phyloP scores from a whole-genome alignment of 2,329 filamentous ascomycete genomes.

The Hypoxylon sp. region DNA sequence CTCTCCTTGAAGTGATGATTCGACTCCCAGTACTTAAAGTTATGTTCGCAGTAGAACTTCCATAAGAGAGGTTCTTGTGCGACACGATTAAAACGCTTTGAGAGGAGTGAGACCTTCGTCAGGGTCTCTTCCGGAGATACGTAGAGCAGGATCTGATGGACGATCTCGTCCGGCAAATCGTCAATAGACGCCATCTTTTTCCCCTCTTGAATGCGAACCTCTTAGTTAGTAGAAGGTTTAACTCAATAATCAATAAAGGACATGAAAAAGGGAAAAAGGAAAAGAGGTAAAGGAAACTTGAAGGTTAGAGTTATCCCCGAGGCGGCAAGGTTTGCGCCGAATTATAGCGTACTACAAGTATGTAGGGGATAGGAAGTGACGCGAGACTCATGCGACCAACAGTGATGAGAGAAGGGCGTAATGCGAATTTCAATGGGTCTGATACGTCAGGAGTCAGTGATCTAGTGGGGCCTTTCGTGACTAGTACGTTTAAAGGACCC shows the following conservation, averaged over 20 bases:
- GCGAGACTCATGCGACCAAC: slow-evolving; percentile 33
- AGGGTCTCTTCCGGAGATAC: slow-evolving; percentile 70
- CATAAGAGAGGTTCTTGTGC: slow-evolving; percentile 83
- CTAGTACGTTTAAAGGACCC: slow-evolving; percentile 11
- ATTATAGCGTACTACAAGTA: slow-evolving; percentile 5
- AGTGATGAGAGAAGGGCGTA: slow-evolving; percentile 30
- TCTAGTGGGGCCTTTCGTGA: slow-evolving; percentile 9
- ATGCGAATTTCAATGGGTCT: slow-evolving; percentile 47
- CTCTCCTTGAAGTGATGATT: slow-evolving; percentile 73
- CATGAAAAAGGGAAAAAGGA: slow-evolving; percentile 4
- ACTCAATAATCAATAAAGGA: neutral
- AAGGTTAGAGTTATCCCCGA: slow-evolving; percentile 31
- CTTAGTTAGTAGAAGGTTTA: neutral
- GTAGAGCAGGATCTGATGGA: slow-evolving; percentile 82
- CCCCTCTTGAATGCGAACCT: neutral
- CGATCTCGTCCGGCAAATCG: slow-evolving; percentile 83
- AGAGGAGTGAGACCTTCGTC: slow-evolving; percentile 66
- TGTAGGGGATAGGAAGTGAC: slow-evolving; percentile 12
- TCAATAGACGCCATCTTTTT: slow-evolving; percentile 58
- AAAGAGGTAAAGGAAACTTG: neutral
- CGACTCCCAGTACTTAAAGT: slow-evolving; percentile 82
- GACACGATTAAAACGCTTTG: slow-evolving; percentile 74
- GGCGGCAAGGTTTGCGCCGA: slow-evolving; percentile 35
- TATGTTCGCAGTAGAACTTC: slow-evolving; percentile 78
- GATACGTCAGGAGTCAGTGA: slow-evolving; percentile 44